A percentile compares a stretch with the other conserved stretches of the same genome.
Conservation (phyloP, 495 filamentous ascomycete species). For the Penicillium goetzii region DNA sequence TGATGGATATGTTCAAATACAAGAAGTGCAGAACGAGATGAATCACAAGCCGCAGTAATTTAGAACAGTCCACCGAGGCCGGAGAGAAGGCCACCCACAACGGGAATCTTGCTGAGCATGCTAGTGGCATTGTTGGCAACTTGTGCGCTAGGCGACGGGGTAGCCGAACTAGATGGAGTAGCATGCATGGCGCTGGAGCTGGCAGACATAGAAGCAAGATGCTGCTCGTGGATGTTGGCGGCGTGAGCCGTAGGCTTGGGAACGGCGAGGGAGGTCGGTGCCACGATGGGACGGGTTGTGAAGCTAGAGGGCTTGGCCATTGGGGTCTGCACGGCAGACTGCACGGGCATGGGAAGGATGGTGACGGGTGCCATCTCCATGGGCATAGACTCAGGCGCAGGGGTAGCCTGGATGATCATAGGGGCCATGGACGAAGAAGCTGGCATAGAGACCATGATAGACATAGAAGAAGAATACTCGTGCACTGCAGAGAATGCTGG, state of each 20-base stretch:
- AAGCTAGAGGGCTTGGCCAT: conserved; percentile 11
- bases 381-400: conserved; percentile 2
- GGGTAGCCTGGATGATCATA: not conserved
- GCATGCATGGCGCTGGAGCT: conserved; percentile 2
- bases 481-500: not conserved
- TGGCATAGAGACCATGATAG: not conserved
- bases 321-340: conserved; percentile 4
- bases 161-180: conserved; percentile 20
- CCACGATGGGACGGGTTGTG: not conserved
- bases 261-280: conserved; percentile 1
- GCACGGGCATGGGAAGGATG: not conserved
- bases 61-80: conserved; percentile 18
- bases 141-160: conserved; percentile 13
- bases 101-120: not conserved
- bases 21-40: conserved; percentile 10
- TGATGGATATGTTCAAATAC: conserved; percentile 17
- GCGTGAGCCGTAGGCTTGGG: conserved; percentile 5
- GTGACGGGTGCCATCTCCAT: conserved; percentile 7
- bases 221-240: conserved; percentile 11
- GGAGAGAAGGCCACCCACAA: conserved; percentile 14
- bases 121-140: conserved; percentile 6
- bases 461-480: conserved; percentile 1
- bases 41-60: not conserved
- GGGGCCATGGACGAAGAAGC: conserved; percentile 11
- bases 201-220: conserved; percentile 9